phyloP scores from a whole-genome alignment of 2,329 filamentous ascomycete species.

The Epichloe brachyelytri region DNA sequence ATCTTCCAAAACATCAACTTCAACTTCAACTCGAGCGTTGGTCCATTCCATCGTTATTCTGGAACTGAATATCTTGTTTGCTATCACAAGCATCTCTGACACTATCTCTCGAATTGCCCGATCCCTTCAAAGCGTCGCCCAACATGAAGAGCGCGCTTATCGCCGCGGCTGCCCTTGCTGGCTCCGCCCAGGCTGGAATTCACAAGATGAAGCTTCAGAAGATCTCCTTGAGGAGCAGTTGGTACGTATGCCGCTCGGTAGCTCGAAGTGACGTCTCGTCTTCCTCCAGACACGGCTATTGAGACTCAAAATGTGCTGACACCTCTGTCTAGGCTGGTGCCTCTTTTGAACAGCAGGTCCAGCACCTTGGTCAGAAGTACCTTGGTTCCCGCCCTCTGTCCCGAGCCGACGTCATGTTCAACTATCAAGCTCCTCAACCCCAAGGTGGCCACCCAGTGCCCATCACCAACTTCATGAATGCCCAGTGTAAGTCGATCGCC shows the following conservation, averaged over 20 bases:
- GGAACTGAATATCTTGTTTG: neutral
- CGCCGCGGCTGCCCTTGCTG: constrained; percentile 67
- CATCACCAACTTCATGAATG: constrained; percentile 95
- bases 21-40: neutral
- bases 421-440: constrained; percentile 52
- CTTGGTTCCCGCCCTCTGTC: constrained; percentile 61
- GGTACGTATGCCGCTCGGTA: constrained; percentile 38
- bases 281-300: constrained; percentile 2
- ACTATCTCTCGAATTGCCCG: no score
- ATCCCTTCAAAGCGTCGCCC: constrained; percentile 17
- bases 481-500: constrained; percentile 62
- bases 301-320: constrained; percentile 2
- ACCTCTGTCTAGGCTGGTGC: constrained; percentile 46
- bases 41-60: neutral
- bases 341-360: constrained; percentile 69
- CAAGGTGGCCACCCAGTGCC: constrained; percentile 68
- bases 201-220: constrained; percentile 99
- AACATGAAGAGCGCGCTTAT: constrained; percentile 79
- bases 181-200: constrained; percentile 70
- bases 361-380: constrained; percentile 88
- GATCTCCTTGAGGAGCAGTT: constrained; percentile 87
- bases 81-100: neutral
- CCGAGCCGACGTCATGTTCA: constrained; percentile 69
- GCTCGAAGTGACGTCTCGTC: neutral
- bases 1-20: neutral